A percentile compares a stretch with the other conserved stretches of the same genome.
phyloP scores from a whole-genome alignment of 1,284 basidiomycete genomes.

The Mycosarcoma maydis region DNA sequence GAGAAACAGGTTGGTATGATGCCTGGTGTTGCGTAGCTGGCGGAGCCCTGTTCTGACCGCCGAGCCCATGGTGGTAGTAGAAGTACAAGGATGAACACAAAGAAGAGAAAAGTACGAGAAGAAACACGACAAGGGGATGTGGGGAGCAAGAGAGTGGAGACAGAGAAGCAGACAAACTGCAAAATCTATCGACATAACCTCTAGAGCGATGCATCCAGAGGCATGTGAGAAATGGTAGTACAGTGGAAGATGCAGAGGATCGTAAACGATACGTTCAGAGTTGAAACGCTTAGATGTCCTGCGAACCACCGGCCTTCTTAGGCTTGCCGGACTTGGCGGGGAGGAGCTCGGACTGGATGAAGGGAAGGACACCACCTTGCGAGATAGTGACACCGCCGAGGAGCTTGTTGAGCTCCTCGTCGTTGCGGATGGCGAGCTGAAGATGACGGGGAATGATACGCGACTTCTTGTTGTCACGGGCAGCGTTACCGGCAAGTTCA shows the following conservation, averaged over 20 bases:
- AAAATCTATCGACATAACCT: conserved; percentile 18
- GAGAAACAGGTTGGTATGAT: conserved; percentile 47
- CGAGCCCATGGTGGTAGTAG: conserved; percentile 56
- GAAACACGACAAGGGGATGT: conserved; percentile 9
- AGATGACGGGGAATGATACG: conserved; percentile 94
- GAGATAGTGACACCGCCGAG: conserved; percentile 72
- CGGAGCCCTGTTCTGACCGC: conserved; percentile 54
- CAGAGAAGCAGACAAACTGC: conserved; percentile 10
- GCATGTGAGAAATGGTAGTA: conserved; percentile 17
- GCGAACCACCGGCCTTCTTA: conserved; percentile 65
- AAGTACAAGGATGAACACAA: conserved; percentile 57
- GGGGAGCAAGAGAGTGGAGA: conserved; percentile 7
- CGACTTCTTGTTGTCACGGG: conserved; percentile 93
- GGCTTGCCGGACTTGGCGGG: conserved; percentile 75
- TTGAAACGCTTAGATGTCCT: conserved; percentile 57
- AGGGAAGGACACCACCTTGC: conserved; percentile 90
- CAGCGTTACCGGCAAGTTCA: conserved; percentile 93
- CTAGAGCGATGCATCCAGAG: conserved; percentile 9
- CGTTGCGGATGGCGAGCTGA: conserved; percentile 92
- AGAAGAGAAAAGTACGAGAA: conserved; percentile 34
- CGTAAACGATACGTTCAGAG: conserved; percentile 7
- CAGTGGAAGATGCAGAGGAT: conserved; percentile 29
- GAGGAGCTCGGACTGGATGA: conserved; percentile 84
- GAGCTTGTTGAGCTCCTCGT: conserved; percentile 80
- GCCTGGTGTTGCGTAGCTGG: conserved; percentile 52